Evolutionary conservation across 1,284 basidiomycete species (phyloP).

Genomic region (Cryptococcus sp.): DNA sequence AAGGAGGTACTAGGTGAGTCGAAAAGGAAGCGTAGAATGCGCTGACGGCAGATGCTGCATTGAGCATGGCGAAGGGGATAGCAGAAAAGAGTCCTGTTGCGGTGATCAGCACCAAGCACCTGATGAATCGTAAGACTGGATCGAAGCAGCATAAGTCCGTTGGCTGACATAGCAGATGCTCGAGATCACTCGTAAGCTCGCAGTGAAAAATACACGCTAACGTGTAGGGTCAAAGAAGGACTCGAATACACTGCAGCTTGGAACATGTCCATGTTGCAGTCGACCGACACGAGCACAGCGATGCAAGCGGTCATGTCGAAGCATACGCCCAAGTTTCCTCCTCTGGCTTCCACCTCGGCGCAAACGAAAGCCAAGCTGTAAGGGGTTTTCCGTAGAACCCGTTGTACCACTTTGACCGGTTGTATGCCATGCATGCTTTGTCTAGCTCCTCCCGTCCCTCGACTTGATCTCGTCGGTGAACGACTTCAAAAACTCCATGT

Average conservation of each 20-base stretch:
- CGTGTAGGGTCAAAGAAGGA: slow-evolving; percentile 64
- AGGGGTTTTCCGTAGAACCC: no score
- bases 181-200: slow-evolving; percentile 63
- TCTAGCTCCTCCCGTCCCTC: neutral
- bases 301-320: slow-evolving; percentile 48
- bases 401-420: no score
- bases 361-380: neutral
- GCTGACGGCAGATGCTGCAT: slow-evolving; percentile 51
- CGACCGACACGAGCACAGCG: slow-evolving; percentile 44
- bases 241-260: slow-evolving; percentile 71
- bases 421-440: slow-evolving; percentile 4
- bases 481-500: slow-evolving; percentile 23
- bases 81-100: slow-evolving; percentile 78
- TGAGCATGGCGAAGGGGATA: slow-evolving; percentile 63
- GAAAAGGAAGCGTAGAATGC: neutral
- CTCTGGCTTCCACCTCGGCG: slow-evolving; percentile 3
- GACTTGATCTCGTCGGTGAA: no score
- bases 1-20: slow-evolving; percentile 49
- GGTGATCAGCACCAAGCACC: slow-evolving; percentile 70
- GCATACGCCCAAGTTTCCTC: slow-evolving; percentile 34
- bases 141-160: neutral
- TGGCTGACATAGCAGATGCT: slow-evolving; percentile 50
- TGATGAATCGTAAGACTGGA: slow-evolving; percentile 48
- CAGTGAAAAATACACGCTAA: slow-evolving; percentile 1
- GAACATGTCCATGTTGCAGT: slow-evolving; percentile 61